Evolutionary conservation across 345 rosid genomes (phyloP), one percentile per base, ranked within the genome.

Genomic region (Aquilaria sinensis): DNA sequence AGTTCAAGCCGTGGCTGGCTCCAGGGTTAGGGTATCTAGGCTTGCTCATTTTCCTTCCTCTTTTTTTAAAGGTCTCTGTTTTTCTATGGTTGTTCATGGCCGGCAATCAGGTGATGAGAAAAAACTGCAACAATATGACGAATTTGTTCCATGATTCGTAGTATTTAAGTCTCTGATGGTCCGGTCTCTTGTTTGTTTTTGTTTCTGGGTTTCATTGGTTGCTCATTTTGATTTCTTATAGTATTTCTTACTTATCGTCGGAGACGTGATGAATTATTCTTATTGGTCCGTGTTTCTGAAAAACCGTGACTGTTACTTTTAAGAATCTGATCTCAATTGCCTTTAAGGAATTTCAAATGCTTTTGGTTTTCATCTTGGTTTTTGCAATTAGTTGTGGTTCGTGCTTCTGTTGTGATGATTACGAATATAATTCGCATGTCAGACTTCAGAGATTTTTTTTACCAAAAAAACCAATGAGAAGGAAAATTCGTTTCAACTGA

Each of bases 101-200:
- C 41, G 3, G 6, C 41, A 37, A 54, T 57, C 80, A 72, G 48
- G 0, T 70, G 72, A 77, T 77, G 77, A 77, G 72, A 52, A 49
- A 73, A 73, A 69, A 77, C 81, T 77, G 81, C 77, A 77, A 77
- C 81, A 77, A 77, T 77, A 67, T 64, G 77, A 77, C 14, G 74
- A 71, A 48, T 11, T 41, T 5, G 32, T 60, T 64, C 11, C 47
- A 23, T 73, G 81, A 77, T 77, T 77, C 66, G 57, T 69, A 15
- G 80, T 72, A 66, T 77, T 72, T 62, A 72, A 62, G 34, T 66
- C 77, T 73, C 75, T 73, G 75, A 70, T 67, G 75, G 62, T 73
- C 75, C 9, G 52, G 16, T 16, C 29, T 11, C 13, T 53, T 23
- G 15, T n/a, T 14, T 41, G 53, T 23, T 46, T 47, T 46, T n/a